These are phyloP conservation scores for Trametes cinnabarina DNA, from an alignment of 768 basidiomycete species.

Conservation along the genomic window DNA sequence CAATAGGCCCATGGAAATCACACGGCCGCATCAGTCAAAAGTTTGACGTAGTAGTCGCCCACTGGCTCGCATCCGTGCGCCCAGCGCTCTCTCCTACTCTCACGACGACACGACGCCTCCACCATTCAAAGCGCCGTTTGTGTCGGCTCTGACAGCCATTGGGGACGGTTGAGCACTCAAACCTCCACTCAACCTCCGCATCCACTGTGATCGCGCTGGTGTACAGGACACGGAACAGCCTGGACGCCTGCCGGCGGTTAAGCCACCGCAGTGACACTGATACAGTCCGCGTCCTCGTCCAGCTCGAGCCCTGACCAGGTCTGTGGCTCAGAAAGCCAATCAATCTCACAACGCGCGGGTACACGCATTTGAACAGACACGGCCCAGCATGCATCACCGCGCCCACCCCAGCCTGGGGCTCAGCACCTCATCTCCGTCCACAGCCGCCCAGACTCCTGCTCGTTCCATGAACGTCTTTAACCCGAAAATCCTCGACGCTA, in stretches of 20 bases:
- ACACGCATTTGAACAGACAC: slow-evolving; percentile 4
- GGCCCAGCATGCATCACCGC: slow-evolving; percentile 15
- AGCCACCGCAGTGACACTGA: slow-evolving; percentile 11
- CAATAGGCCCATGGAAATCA: slow-evolving; percentile 10
- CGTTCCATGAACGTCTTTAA: slow-evolving; percentile 64
- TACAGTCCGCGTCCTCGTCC: background rate
- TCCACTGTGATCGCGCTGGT: slow-evolving; percentile 1
- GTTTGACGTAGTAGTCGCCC: slow-evolving; percentile 15
- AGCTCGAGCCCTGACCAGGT: background rate
- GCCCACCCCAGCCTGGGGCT: slow-evolving; percentile 15
- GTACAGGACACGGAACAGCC: background rate
- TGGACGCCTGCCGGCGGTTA: slow-evolving; percentile 8
- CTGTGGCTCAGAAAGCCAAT: background rate
- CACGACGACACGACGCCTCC: slow-evolving; percentile 16
- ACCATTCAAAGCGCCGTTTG: background rate
- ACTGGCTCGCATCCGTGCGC: background rate
- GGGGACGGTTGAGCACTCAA: background rate
- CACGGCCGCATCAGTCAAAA: slow-evolving; percentile 15
- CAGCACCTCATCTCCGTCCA: slow-evolving; percentile 7
- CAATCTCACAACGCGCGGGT: slow-evolving; percentile 9
- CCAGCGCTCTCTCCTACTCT: slow-evolving; percentile 15
- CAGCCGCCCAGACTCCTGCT: background rate
- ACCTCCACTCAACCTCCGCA: background rate
- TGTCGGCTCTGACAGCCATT: background rate
- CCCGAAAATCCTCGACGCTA: slow-evolving; percentile 73